Base-by-base conservation (phyloP, 805 yeast species). In the Schwanniomyces pseudopolymorphus region DNA sequence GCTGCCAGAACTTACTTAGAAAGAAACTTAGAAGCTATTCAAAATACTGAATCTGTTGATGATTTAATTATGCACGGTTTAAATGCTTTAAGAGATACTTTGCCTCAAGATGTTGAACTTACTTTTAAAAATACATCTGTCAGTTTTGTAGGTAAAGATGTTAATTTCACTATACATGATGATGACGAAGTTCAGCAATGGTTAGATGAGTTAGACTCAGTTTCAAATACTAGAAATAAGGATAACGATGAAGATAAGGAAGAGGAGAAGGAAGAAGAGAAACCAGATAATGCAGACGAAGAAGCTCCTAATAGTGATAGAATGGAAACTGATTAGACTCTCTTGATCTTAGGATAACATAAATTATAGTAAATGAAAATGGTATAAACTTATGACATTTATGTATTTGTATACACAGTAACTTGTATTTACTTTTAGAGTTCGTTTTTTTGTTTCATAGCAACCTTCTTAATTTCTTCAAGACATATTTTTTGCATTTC, bases 1-100 rank as follows among this genome's bases (percentile, higher is more conserved):
- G 98, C 98, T 42, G 97, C 97, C 13, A 83, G 96, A 72, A 94
- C 99, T 2, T 94, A 89, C 58, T 73, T 94, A 63, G 99, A 94
- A 69, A 84, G 96, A 63, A 85, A 85, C 55, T 77, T 84, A 61
- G 89, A 87, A 31, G 73, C 75, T 25, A 87, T 89, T 55, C 71
- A 82, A 16, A 77, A 78, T 45, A 72, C 83, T 6, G 72, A 79
- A 10, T 72, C 78, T 33, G 70, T 82, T 36, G 95, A 89, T 57
- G 84, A 87, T 56, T 79, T 94, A 54, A 83, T 94, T 50, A 82
- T 85, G 37, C 90, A 84, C 57, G 98, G 96, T 3, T 83, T 94
- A 56, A 84, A 84, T 55, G 96, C 99, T 0, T 77, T 94, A 61
- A 85, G 97, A 67, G 98, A 94, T 61, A 92, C 98, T 0, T 75